A percentile compares a stretch with the other conserved stretches of the same genome.
Conservation (phyloP, 495 filamentous ascomycete genomes). For the Aspergillus asperescens region DNA sequence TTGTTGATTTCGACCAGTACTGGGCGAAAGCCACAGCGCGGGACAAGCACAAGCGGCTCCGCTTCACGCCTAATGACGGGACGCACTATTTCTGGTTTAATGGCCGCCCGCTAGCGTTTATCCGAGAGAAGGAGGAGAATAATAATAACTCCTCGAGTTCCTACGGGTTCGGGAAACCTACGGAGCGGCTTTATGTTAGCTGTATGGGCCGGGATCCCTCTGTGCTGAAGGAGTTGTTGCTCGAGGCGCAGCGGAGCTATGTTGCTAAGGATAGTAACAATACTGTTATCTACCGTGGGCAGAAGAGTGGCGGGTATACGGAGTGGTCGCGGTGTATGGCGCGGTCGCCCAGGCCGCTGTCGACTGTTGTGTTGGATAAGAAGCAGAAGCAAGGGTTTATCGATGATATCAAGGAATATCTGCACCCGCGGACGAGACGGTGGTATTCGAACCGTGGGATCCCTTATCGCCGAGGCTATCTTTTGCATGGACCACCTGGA, state of each 20-base stretch:
- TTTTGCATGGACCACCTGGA: slow-evolving; percentile 45
- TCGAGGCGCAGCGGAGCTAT: slow-evolving; percentile 56
- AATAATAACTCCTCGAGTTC: slow-evolving; percentile 15
- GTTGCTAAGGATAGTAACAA: slow-evolving; percentile 55
- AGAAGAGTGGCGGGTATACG: slow-evolving; percentile 31
- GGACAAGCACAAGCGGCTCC: slow-evolving; percentile 54
- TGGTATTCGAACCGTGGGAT: slow-evolving; percentile 76
- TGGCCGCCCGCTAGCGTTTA: slow-evolving; percentile 51
- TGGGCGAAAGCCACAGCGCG: slow-evolving; percentile 42
- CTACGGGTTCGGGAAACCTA: slow-evolving; percentile 27
- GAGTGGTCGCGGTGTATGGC: slow-evolving; percentile 63
- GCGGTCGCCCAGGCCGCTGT: slow-evolving; percentile 69
- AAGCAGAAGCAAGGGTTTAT: slow-evolving; percentile 66
- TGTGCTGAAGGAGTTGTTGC: slow-evolving; percentile 60
- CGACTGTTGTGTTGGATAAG: slow-evolving; percentile 76
- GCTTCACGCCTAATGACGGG: slow-evolving; percentile 61
- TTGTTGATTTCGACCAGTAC: slow-evolving; percentile 36
- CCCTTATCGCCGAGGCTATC: slow-evolving; percentile 44
- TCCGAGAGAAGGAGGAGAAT: slow-evolving; percentile 35
- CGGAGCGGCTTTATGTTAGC: slow-evolving; percentile 57
- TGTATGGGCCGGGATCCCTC: slow-evolving; percentile 62
- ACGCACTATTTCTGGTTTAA: slow-evolving; percentile 63
- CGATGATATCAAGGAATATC: slow-evolving; percentile 81
- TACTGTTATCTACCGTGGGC: slow-evolving; percentile 62
- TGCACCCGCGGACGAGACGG: slow-evolving; percentile 62